A percentile compares a stretch with the other conserved stretches of the same genome.
Evolutionary conservation across 2,329 filamentous ascomycete species (phyloP).

Genomic region (Fusarium ambrosium): DNA sequence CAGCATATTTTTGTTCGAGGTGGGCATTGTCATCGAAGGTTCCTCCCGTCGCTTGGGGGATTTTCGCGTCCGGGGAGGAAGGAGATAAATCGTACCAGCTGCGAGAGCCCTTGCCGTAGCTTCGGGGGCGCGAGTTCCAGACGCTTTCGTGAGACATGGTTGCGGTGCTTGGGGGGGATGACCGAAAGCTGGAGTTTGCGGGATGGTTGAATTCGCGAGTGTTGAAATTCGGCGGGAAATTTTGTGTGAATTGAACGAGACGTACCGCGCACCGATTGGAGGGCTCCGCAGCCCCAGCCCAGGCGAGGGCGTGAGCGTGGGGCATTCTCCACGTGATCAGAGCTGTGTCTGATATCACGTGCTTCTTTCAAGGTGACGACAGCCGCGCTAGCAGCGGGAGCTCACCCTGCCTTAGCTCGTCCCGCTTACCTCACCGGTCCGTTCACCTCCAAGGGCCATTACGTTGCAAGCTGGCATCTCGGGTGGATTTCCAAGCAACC

Average conservation of each 20-base stretch:
- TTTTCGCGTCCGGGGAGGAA: conserved; percentile 16
- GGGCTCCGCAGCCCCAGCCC: conserved; percentile 56
- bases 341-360: conserved; percentile 3
- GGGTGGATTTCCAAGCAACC: conserved; percentile 46
- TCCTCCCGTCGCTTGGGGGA: conserved; percentile 3
- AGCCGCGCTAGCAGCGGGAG: conserved; percentile 23
- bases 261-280: conserved; percentile 52
- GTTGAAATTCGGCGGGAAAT: conserved; percentile 53
- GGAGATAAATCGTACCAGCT: conserved; percentile 77
- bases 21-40: not conserved
- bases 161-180: conserved; percentile 54
- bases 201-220: conserved; percentile 52
- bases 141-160: conserved; percentile 88
- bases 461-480: conserved; percentile 51
- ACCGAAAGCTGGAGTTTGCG: conserved; percentile 48
- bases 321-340: conserved; percentile 33
- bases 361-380: conserved; percentile 13
- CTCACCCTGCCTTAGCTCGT: conserved; percentile 37
- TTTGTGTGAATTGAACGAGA: conserved; percentile 56
- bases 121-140: conserved; percentile 98
- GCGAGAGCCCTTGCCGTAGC: conserved; percentile 96
- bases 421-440: conserved; percentile 35
- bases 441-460: conserved; percentile 33
- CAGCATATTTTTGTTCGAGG: conserved; percentile 44
- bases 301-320: conserved; percentile 26